phyloP scores from a whole-genome alignment of 805 yeast genomes.

The Metschnikowia similis region DNA sequence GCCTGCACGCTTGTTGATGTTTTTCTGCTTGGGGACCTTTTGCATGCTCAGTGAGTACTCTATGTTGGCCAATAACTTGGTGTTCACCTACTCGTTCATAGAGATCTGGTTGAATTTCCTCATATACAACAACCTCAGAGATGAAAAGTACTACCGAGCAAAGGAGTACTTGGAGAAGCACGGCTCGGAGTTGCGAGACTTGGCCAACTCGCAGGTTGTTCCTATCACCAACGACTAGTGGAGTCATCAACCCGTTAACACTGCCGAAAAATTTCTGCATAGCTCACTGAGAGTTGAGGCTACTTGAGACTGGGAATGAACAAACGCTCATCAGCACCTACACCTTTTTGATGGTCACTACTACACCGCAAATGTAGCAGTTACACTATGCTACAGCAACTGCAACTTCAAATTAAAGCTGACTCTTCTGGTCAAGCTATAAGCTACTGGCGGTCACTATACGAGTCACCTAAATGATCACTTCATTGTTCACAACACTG shows the following conservation, averaged over 20 bases:
- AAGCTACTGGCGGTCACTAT: too few species aligned
- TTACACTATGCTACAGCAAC: too few species aligned
- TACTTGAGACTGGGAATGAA: too few species aligned
- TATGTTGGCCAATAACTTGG: conserved; percentile 55
- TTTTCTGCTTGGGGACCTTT: conserved; percentile 47
- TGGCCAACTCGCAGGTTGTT: conserved; percentile 27
- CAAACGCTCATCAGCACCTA: too few species aligned
- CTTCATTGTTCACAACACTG: too few species aligned
- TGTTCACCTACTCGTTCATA: conserved; percentile 54
- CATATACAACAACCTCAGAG: conserved; percentile 57
- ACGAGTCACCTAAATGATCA: too few species aligned
- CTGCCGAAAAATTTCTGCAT: too few species aligned
- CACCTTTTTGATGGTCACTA: too few species aligned
- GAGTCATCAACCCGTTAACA: not conserved
- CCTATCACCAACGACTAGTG: conserved; percentile 23
- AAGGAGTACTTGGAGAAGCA: conserved; percentile 40
- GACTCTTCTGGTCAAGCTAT: too few species aligned
- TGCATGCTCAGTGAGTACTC: conserved; percentile 45
- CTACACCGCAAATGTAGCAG: too few species aligned
- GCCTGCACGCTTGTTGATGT: conserved; percentile 51
- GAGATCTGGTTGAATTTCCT: conserved; percentile 71
- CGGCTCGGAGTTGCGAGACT: conserved; percentile 30
- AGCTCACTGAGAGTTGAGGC: too few species aligned
- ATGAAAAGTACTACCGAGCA: conserved; percentile 52
- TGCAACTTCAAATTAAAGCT: too few species aligned